phyloP scores from a whole-genome alignment of 169 alveolate genomes.

The Toxoplasma gondii region DNA sequence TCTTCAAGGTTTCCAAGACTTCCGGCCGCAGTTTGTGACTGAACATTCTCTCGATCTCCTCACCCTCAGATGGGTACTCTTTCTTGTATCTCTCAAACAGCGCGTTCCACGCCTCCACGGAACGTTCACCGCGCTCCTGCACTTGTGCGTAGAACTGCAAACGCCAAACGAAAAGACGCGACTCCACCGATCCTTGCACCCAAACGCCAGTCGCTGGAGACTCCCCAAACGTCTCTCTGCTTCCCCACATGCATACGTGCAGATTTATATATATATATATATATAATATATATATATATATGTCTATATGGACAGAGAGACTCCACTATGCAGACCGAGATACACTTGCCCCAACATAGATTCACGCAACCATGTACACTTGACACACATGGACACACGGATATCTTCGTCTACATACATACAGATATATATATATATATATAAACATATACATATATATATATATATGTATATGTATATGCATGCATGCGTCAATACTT shows the following conservation, averaged over 20 bases:
- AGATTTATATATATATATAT: too few relatives aligned
- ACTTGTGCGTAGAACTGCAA: slow-evolving; percentile 66
- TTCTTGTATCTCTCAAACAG: slow-evolving; percentile 70
- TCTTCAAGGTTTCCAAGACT: slow-evolving; percentile 30
- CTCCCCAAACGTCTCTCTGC: neutral
- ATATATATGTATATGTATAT: neutral
- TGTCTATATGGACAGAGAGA: too few relatives aligned
- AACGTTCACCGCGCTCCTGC: slow-evolving; percentile 65
- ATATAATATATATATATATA: too few relatives aligned
- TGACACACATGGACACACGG: neutral
- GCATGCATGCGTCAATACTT: neutral
- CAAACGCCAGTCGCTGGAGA: neutral
- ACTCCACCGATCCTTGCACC: neutral
- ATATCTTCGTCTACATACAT: neutral
- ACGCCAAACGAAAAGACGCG: neutral
- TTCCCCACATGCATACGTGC: too few relatives aligned
- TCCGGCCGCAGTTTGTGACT: slow-evolving; percentile 33
- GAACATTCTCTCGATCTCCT: slow-evolving; percentile 68
- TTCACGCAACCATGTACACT: too few relatives aligned
- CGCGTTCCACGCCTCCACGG: slow-evolving; percentile 72
- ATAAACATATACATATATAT: neutral
- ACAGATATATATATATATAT: neutral
- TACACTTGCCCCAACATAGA: too few relatives aligned
- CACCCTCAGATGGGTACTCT: slow-evolving; percentile 70
- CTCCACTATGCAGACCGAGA: too few relatives aligned